Conservation (phyloP, 2,329 filamentous ascomycete species). For the Fusarium sp. region DNA sequence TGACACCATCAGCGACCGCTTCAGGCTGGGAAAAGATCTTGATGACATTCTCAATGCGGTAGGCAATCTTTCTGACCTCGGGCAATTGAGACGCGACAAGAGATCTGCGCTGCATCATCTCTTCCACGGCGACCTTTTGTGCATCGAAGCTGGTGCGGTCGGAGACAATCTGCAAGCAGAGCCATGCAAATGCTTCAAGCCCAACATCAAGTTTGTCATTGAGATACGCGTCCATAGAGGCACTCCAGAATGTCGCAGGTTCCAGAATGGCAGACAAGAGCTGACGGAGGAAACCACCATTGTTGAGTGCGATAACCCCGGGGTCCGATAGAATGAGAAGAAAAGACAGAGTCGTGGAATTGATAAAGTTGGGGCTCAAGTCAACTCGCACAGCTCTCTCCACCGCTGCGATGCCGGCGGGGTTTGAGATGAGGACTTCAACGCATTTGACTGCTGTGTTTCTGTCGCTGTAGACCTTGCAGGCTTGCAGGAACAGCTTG, state of each 20-base stretch:
- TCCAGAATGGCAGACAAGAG: slow-evolving; percentile 61
- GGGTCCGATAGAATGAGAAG: slow-evolving; percentile 24
- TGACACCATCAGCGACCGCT: slow-evolving; percentile 14
- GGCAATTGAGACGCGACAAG: slow-evolving; percentile 46
- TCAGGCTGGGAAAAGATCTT: slow-evolving; percentile 37
- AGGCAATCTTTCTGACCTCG: slow-evolving; percentile 46
- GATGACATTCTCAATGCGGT: slow-evolving; percentile 57
- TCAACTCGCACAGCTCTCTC: slow-evolving; percentile 46
- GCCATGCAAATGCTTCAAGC: slow-evolving; percentile 60
- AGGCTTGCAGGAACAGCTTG: slow-evolving; percentile 48
- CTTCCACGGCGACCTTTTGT: slow-evolving; percentile 38
- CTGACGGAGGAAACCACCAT: slow-evolving; percentile 39
- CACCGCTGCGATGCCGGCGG: slow-evolving; percentile 40
- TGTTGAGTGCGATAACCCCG: slow-evolving; percentile 32
- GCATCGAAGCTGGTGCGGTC: slow-evolving; percentile 30
- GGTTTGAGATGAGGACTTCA: slow-evolving; percentile 46
- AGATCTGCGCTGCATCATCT: slow-evolving; percentile 42
- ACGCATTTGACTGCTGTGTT: slow-evolving; percentile 42
- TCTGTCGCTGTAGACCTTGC: slow-evolving; percentile 18
- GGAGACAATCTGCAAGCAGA: slow-evolving; percentile 60
- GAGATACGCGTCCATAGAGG: slow-evolving; percentile 54
- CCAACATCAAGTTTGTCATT: slow-evolving; percentile 50
- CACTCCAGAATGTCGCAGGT: slow-evolving; percentile 68
- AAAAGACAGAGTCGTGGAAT: slow-evolving; percentile 27
- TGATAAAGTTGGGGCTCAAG: slow-evolving; percentile 49